Evolutionary conservation across 768 basidiomycete species (phyloP).

Genomic region (Pleurotus sapidus): DNA sequence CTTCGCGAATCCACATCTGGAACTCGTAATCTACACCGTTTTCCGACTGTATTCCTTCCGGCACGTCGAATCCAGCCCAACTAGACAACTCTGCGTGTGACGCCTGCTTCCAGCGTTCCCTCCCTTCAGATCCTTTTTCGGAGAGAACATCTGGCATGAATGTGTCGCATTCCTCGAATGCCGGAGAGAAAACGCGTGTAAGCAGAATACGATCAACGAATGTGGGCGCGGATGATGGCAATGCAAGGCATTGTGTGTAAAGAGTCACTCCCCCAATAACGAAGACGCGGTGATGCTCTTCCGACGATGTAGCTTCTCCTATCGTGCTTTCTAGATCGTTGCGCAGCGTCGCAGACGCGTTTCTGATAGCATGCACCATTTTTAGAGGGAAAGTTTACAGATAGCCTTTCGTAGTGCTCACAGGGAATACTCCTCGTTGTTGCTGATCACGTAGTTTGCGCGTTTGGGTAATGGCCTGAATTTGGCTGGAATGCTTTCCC

Average conservation of each 20-base stretch:
- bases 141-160: slow-evolving; percentile 77
- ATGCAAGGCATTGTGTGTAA: slow-evolving; percentile 65
- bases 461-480: slow-evolving; percentile 79
- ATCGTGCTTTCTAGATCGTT: neutral
- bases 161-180: slow-evolving; percentile 81
- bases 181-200: slow-evolving; percentile 75
- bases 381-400: neutral
- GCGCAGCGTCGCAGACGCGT: neutral
- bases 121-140: slow-evolving; percentile 15
- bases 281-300: slow-evolving; percentile 54
- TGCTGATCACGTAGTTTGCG: slow-evolving; percentile 74
- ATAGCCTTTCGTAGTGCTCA: slow-evolving; percentile 3
- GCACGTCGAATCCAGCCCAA: slow-evolving; percentile 83
- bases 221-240: slow-evolving; percentile 28
- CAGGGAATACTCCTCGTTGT: slow-evolving; percentile 14
- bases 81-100: slow-evolving; percentile 60
- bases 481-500: slow-evolving; percentile 91
- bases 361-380: neutral
- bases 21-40: slow-evolving; percentile 85
- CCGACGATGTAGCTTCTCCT: slow-evolving; percentile 3
- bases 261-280: slow-evolving; percentile 91
- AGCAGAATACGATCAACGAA: slow-evolving; percentile 82
- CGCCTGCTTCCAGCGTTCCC: slow-evolving; percentile 50
- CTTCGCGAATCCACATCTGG: slow-evolving; percentile 86
- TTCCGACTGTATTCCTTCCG: slow-evolving; percentile 75